Evolutionary conservation across 2,329 filamentous ascomycete genomes (phyloP), one percentile per base, ranked within the genome.

Genomic region (Calonectria pseudoreteaudii): DNA sequence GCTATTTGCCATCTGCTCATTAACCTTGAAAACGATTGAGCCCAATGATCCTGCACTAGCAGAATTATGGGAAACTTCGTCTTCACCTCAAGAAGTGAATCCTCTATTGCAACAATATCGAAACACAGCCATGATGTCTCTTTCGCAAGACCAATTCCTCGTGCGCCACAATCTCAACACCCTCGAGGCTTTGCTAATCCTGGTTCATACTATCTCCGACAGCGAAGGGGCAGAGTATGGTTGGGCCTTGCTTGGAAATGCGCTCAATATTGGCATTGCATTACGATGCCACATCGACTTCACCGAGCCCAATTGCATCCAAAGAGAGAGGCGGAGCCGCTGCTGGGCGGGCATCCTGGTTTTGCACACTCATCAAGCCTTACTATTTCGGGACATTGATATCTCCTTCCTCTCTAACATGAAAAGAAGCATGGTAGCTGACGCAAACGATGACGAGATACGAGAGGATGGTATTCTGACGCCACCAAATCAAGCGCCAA

Each of bases 321-420:
- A 76, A 41, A 60, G 31, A 13, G 74, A 78, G 44, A 53, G 77
- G 4, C 74, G 74, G 3, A 68, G 75, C 14, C 75, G 77, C 8
- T 77, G 77, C 34, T 78, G 77, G 77, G 73, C 74, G 6, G 77
- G 74, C 20, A 71, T 78, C 7, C 44, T 77, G 31, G 71, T 74
- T 8, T 68, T 78, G 0, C 71, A 78, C 26, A 77, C 72, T 3
- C 53, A 72, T 30, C 76, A 78, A 49, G 72, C 71, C 7, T 30
- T 78, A 13, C 50, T 77, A 2, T 78, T 74, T 65, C 67, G 73
- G 7, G 76, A 78, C 58, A 56, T 73, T 10, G 74, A 77, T 34
- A 5, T 75, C 7, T 72, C 70, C 0, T 72, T 62, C 34, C 74
- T 77, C 0, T 53, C 41, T 18, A 72, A 71, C 47, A 74, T 73